Base-by-base conservation (phyloP, 495 filamentous ascomycete species). In the Talaromyces adpressus region DNA sequence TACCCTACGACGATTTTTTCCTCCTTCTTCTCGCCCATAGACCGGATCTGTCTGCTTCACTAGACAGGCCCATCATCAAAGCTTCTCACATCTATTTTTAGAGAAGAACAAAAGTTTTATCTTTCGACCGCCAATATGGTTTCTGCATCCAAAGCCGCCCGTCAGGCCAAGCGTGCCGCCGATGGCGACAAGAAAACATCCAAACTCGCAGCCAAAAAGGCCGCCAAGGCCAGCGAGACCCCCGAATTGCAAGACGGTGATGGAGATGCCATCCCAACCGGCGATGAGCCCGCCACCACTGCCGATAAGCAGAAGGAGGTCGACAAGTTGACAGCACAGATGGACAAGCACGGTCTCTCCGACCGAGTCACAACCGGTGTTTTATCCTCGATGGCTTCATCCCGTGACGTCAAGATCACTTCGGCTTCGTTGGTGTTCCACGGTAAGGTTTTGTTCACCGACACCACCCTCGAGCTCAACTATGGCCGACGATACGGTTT, bases 351-450 rank as follows among this genome's bases (percentile, higher is more conserved):
- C 71, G 94, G 94, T 70, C 80, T 99, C 32, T 98, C 95, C 18
- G 94, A 99, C 76, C 90, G 94, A 73, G 95, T 99, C 72, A 98
- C 95, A 64, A 99, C 94, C 61, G 94, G 94, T 84, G 95, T 99
- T 27, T 83, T 99, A 30, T 83, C 93, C 20, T 98, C 95, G 29
- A 81, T 94, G 53, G 75, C 84, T 59, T 78, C 89, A 49, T 93
- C 89, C 79, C 87, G 91, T 70, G 94, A 99, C 74, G 91, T 94
- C 72, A 99, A 99, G 84, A 90, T 99, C 73, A 94, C 90, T 59
- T 97, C 93, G 45, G 86, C 87, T 68, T 95, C 89, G 36, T 81
- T 99, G 61, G 92, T 96, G 63, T 99, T 99, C 85, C 94, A 99
- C 80, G 94, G 94, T 66, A 93, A 89, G 67, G 95, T 99, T 66